Percentiles rank a stretch among this genome's conserved stretches.
These are phyloP conservation scores for Xenosphaeropsis pyriputrescens DNA, from an alignment of 2,329 filamentous ascomycete genomes.

Conservation along the genomic window DNA sequence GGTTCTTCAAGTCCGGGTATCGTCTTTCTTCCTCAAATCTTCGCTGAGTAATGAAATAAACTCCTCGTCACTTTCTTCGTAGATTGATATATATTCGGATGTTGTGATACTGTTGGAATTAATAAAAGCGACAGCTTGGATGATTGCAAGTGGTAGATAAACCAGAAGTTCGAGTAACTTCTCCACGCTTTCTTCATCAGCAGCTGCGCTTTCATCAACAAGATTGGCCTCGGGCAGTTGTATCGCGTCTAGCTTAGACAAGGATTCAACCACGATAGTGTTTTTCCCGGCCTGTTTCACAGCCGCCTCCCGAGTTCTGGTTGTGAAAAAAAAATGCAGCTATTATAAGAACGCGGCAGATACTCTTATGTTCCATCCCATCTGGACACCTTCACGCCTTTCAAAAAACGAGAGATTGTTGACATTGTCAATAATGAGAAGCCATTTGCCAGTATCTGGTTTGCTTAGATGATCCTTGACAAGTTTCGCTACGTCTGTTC, in stretches of 20 bases:
- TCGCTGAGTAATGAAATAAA: slow-evolving; percentile 17
- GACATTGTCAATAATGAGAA: slow-evolving; percentile 28
- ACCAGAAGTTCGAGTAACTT: slow-evolving; percentile 3
- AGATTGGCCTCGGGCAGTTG: slow-evolving; percentile 5
- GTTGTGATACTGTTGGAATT: slow-evolving; percentile 7
- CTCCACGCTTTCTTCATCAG: slow-evolving; percentile 1
- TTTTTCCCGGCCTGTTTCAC: slow-evolving; percentile 1
- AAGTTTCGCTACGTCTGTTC: slow-evolving; percentile 12
- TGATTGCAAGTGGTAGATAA: slow-evolving; percentile 6
- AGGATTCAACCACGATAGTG: slow-evolving; percentile 2
- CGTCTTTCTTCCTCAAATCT: slow-evolving; percentile 20
- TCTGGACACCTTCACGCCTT: neutral
- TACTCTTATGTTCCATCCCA: slow-evolving; percentile 1
- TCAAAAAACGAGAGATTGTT: slow-evolving; percentile 20
- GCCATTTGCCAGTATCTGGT: slow-evolving; percentile 18
- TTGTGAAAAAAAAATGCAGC: slow-evolving; percentile 6
- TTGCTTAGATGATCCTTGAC: slow-evolving; percentile 3
- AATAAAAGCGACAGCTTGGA: slow-evolving; percentile 6
- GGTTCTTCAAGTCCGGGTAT: slow-evolving; percentile 17
- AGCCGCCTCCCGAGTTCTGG: slow-evolving; percentile 3
- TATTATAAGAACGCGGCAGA: slow-evolving; percentile 3
- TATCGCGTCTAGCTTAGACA: slow-evolving; percentile 3
- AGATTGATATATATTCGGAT: slow-evolving; percentile 19
- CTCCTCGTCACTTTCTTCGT: slow-evolving; percentile 17
- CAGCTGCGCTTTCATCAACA: slow-evolving; percentile 1